Conservation (phyloP, 129 eudicot species). For the Flaveria ramosissima region DNA sequence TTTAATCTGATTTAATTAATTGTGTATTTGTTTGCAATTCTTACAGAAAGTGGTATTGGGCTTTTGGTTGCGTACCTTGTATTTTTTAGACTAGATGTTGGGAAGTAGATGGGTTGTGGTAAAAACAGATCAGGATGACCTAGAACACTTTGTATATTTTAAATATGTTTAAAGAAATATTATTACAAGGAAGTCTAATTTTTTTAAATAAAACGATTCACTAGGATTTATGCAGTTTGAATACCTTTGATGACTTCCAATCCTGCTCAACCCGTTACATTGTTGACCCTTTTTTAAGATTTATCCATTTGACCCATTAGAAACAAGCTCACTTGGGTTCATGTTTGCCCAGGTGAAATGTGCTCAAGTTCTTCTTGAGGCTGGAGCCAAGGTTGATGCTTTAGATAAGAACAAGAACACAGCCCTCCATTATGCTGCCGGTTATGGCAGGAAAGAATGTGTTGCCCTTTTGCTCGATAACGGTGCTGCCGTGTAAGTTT, state of each 20-base stretch:
- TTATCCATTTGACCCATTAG: background rate
- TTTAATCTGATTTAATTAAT: too few species aligned
- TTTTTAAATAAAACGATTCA: background rate
- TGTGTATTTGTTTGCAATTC: background rate
- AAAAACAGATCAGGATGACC: background rate
- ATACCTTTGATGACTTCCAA: background rate
- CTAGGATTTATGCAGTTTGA: background rate
- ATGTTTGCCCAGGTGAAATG: constrained; percentile 61
- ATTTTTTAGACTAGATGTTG: background rate
- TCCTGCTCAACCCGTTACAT: background rate
- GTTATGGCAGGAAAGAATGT: constrained; percentile 92
- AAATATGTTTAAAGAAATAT: background rate
- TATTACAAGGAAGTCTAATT: background rate
- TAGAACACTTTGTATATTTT: background rate
- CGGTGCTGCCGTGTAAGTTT: constrained; percentile 96
- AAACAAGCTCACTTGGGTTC: constrained; percentile 8
- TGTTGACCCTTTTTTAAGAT: background rate
- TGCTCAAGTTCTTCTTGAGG: constrained; percentile 81
- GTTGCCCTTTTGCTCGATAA: constrained; percentile 83
- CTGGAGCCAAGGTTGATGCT: constrained; percentile 93
- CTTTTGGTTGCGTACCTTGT: background rate
- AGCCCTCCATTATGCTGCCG: constrained; percentile 97
- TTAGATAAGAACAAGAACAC: constrained; percentile 94
- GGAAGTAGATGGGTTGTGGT: background rate
- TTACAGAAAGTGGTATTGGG: background rate